A percentile compares a stretch with the other conserved stretches of the same genome.
Evolutionary conservation across 768 basidiomycete species (phyloP).

Genomic region (Botryobasidium botryosum): DNA sequence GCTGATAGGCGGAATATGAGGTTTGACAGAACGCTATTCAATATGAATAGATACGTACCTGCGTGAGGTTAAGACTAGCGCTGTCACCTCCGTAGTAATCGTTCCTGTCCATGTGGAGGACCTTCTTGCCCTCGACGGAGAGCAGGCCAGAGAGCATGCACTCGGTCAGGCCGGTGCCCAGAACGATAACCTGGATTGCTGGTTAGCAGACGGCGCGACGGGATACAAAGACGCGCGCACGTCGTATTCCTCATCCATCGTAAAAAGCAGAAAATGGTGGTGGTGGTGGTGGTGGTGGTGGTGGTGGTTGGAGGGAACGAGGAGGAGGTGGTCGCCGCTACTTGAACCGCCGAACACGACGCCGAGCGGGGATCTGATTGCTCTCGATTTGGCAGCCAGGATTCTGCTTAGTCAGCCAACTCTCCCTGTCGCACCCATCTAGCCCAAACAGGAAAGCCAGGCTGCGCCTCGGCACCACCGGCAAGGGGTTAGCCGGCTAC

Average conservation of each 20-base stretch:
- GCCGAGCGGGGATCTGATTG: no score
- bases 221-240: slow-evolving; percentile 26
- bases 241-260: slow-evolving; percentile 99
- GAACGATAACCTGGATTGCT: slow-evolving; percentile 55
- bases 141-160: slow-evolving; percentile 95
- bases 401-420: no score
- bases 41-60: slow-evolving; percentile 35
- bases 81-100: slow-evolving; percentile 98
- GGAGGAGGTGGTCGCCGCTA: no score
- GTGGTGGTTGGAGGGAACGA: not conserved
- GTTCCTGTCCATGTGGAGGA: slow-evolving; percentile 96
- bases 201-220: not conserved
- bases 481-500: no score
- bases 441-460: no score
- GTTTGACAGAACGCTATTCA: not conserved
- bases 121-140: slow-evolving; percentile 99
- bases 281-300: slow-evolving; percentile 13
- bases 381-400: no score
- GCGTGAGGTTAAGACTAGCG: slow-evolving; percentile 91
- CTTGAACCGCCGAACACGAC: no score
- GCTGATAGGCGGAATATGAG: slow-evolving; percentile 27
- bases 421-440: no score
- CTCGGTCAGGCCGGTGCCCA: slow-evolving; percentile 95
- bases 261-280: no score
- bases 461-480: no score